A percentile compares a stretch with the other conserved stretches of the same genome.
Evolutionary conservation across 2,329 filamentous ascomycete genomes (phyloP).

Genomic region (Ascochyta pisi): DNA sequence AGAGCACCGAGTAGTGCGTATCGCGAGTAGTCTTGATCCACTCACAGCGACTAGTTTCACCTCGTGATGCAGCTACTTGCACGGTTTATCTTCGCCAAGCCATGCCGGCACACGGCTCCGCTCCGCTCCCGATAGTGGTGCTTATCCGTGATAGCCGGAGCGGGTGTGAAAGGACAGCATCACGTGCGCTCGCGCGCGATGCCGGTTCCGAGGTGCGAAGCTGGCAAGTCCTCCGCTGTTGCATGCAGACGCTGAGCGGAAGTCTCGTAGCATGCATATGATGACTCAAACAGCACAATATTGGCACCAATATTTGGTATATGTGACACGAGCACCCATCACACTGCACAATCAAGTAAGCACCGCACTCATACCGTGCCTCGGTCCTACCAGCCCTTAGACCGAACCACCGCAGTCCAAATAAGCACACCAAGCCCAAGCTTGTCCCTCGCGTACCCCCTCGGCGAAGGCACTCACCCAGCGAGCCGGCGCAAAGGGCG

Average conservation of each 20-base stretch:
- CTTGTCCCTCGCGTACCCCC: slow-evolving; percentile 3
- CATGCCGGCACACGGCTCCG: slow-evolving; percentile 16
- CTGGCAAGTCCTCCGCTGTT: not conserved
- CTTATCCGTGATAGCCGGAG: slow-evolving; percentile 1
- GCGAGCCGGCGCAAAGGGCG: not conserved
- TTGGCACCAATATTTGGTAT: no score
- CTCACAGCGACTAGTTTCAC: slow-evolving; percentile 4
- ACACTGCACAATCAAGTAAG: no score
- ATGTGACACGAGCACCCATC: no score
- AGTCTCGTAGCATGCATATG: no score
- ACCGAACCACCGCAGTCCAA: slow-evolving; percentile 6
- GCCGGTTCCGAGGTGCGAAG: not conserved
- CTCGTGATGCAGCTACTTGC: slow-evolving; percentile 8
- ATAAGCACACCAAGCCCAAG: slow-evolving; percentile 19
- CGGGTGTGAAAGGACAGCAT: slow-evolving; percentile 6
- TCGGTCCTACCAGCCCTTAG: no score
- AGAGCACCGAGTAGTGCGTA: not conserved
- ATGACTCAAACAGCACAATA: not conserved
- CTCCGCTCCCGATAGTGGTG: slow-evolving; percentile 13
- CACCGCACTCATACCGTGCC: no score
- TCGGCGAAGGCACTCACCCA: not conserved
- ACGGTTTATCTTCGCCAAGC: slow-evolving; percentile 20
- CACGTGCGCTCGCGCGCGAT: slow-evolving; percentile 1
- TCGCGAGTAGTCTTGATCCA: slow-evolving; percentile 8
- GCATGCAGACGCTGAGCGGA: not conserved